phyloP scores from a whole-genome alignment of 2,329 filamentous ascomycete genomes.

The Phaeomoniella chlamydospora region DNA sequence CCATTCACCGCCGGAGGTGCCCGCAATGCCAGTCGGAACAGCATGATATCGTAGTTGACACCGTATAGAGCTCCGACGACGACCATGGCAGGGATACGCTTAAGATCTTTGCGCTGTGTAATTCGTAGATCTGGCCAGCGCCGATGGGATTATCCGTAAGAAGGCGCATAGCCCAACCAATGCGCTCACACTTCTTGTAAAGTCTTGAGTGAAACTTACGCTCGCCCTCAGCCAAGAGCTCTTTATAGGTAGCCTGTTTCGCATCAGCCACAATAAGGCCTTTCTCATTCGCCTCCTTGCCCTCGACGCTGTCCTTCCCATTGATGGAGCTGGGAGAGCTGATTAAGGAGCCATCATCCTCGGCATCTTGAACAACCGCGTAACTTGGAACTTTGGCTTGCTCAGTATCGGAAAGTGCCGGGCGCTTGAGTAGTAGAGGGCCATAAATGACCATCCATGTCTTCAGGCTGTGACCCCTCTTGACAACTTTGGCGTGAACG shows the following conservation, averaged over 20 bases:
- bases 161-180: slow-evolving; percentile 73
- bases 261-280: slow-evolving; percentile 7
- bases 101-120: slow-evolving; percentile 52
- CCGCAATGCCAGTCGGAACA: slow-evolving; percentile 54
- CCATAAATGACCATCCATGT: slow-evolving; percentile 50
- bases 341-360: slow-evolving; percentile 29
- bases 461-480: slow-evolving; percentile 50
- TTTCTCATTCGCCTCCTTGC: slow-evolving; percentile 26
- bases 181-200: slow-evolving; percentile 42
- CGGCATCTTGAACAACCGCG: slow-evolving; percentile 55
- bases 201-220: slow-evolving; percentile 49
- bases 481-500: slow-evolving; percentile 51
- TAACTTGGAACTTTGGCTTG: slow-evolving; percentile 55
- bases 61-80: slow-evolving; percentile 55
- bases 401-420: slow-evolving; percentile 37
- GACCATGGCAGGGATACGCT: slow-evolving; percentile 55
- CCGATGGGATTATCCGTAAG: slow-evolving; percentile 62
- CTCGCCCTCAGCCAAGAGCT: slow-evolving; percentile 43
- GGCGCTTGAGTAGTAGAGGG: slow-evolving; percentile 49
- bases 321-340: slow-evolving; percentile 18
- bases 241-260: slow-evolving; percentile 43
- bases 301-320: slow-evolving; percentile 12
- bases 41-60: slow-evolving; percentile 71
- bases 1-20: slow-evolving; percentile 58
- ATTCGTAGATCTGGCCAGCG: slow-evolving; percentile 58